Percentiles rank a stretch among this genome's conserved stretches.
phyloP scores from a whole-genome alignment of 1,139 yeast genomes.

The Hanseniaspora gamundiae region DNA sequence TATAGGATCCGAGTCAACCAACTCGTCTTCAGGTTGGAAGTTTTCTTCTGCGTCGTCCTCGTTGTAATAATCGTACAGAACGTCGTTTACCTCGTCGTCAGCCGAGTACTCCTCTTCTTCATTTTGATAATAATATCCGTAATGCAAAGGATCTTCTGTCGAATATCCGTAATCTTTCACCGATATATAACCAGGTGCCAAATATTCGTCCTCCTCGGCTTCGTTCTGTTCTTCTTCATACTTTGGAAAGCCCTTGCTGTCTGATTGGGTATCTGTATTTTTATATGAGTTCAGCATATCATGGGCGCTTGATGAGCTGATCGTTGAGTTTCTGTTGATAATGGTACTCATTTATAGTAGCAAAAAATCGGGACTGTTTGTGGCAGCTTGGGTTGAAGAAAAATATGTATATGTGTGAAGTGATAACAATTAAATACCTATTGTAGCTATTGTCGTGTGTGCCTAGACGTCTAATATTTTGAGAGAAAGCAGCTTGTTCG shows the following conservation, averaged over 20 bases:
- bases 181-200: conserved; percentile 26
- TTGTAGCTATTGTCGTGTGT: too few relatives aligned
- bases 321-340: not conserved
- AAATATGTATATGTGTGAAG: too few relatives aligned
- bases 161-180: conserved; percentile 76
- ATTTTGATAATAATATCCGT: conserved; percentile 31
- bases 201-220: conserved; percentile 7
- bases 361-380: too few relatives aligned
- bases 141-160: conserved; percentile 49
- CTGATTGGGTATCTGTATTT: not conserved
- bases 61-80: not conserved
- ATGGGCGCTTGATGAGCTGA: not conserved
- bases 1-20: not conserved
- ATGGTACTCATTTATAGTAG: not conserved
- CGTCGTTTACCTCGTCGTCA: not conserved
- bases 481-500: too few relatives aligned
- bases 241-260: not conserved
- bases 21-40: conserved; percentile 12
- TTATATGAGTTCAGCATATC: not conserved
- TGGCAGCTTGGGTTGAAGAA: too few relatives aligned
- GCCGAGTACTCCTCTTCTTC: conserved; percentile 8
- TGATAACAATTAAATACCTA: too few relatives aligned
- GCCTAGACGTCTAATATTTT: too few relatives aligned
- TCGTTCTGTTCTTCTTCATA: conserved; percentile 1
- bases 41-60: conserved; percentile 19